phyloP scores from a whole-genome alignment of 2,329 filamentous ascomycete species.

The Talaromyces albobiverticillius region DNA sequence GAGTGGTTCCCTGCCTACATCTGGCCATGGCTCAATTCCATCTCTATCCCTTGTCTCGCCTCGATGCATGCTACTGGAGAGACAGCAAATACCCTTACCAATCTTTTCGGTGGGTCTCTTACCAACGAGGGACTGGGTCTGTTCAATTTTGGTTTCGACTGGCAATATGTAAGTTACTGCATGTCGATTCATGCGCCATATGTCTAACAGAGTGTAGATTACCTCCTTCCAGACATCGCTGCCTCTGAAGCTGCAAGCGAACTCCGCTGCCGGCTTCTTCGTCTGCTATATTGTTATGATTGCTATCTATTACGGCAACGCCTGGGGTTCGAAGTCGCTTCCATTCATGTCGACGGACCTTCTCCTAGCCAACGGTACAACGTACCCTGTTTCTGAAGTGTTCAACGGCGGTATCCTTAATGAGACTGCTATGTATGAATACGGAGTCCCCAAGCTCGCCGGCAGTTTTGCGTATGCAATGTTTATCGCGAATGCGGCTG shows the following conservation, averaged over 20 bases:
- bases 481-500: constrained; percentile 58
- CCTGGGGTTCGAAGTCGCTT: constrained; percentile 45
- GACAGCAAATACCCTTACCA: constrained; percentile 45
- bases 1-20: constrained; percentile 57
- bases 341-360: constrained; percentile 57
- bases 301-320: constrained; percentile 52
- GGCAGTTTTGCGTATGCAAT: constrained; percentile 53
- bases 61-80: constrained; percentile 50
- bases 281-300: constrained; percentile 52
- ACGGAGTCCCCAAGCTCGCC: constrained; percentile 49
- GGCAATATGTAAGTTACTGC: constrained; percentile 41
- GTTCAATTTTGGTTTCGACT: constrained; percentile 52
- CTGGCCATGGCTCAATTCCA: constrained; percentile 54
- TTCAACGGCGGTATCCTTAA: constrained; percentile 30
- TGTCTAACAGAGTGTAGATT: constrained; percentile 37
- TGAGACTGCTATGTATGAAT: constrained; percentile 37
- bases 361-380: constrained; percentile 37
- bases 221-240: constrained; percentile 54
- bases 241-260: constrained; percentile 51
- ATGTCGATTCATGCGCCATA: background rate
- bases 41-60: constrained; percentile 55
- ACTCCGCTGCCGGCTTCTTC: constrained; percentile 46
- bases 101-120: constrained; percentile 51
- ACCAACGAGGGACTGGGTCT: constrained; percentile 55
- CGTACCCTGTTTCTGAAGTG: constrained; percentile 41